Evolutionary conservation across 331 rosid genomes (phyloP).

Genomic region (Malus hybrid): DNA sequence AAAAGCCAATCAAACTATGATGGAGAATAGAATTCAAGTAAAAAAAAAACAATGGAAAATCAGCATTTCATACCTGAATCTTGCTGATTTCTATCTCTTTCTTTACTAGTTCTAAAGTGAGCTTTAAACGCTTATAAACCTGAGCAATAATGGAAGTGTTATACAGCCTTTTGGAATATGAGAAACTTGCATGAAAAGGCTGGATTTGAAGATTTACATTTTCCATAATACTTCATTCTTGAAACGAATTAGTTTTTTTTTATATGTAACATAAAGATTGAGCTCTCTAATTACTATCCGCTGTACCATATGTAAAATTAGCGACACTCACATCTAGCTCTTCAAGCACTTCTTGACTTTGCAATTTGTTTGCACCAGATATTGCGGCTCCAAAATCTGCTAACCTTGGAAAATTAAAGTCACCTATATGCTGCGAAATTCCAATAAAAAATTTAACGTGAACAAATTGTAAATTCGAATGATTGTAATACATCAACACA

Average conservation of each 20-base stretch:
- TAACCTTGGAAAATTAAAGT: constrained; percentile 82
- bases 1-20: constrained; percentile 8
- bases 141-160: constrained; percentile 16
- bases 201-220: constrained; percentile 5
- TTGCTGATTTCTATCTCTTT: constrained; percentile 96
- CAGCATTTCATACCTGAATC: constrained; percentile 62
- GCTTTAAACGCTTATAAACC: constrained; percentile 85
- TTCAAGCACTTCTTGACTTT: constrained; percentile 92
- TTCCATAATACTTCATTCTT: not conserved
- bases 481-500: not conserved
- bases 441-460: not conserved
- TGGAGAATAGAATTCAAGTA: not conserved
- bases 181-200: constrained; percentile 3
- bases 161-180: not conserved
- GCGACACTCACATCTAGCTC: constrained; percentile 78
- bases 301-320: constrained; percentile 1
- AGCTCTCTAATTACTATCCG: constrained; percentile 10
- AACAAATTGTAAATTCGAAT: not conserved
- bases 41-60: constrained; percentile 3
- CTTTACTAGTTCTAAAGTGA: constrained; percentile 85
- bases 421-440: constrained; percentile 82
- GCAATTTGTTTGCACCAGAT: constrained; percentile 94
- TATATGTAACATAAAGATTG: not conserved
- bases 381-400: constrained; percentile 99
- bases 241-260: not conserved